Base-by-base conservation (phyloP, 2,329 filamentous ascomycete genomes). In the Colletotrichum lindemuthianum region DNA sequence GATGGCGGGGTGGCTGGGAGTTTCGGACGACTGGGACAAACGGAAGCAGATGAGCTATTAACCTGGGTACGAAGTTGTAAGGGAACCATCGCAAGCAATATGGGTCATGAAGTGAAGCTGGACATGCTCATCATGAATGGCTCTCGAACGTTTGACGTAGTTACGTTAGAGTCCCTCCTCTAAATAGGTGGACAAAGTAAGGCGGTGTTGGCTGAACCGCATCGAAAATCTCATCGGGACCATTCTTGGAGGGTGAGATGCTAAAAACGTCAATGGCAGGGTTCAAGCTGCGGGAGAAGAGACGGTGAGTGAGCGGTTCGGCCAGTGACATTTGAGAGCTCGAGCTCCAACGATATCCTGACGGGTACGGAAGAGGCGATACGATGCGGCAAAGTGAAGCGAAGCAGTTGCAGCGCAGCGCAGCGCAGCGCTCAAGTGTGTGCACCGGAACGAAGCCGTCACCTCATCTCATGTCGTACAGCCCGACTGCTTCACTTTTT, bases 1-100 rank as follows among this genome's bases (percentile, higher is more conserved):
- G 24, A 60, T 47, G n/a, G 60, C 39, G 49, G 60, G 57, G 60
- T 47, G 60, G 60, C 44, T 64, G 60, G 60, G 60, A 39, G 36
- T 49, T 58, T n/a, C 24, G 36, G 45, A 49, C 24, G 24, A 24
- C 24, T 5, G 13, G 24, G 36, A 15, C 45, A 58, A 49, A 48
- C 45, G 11, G 34, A 9, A 33, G 13, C 39, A 13, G 39, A 13
- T 13, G 39, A 40, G 39, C 39, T 40, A 40, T 24, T 24, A 24
- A 24, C 24, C 24, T 24, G 5, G 4, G 24, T 24, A 40, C 37
- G 37, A 40, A 11, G 43, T 6, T 32, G 15, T 16, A 10, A 33
- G 7, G 10, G 2, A 33, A 32, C 45, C 16, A 48, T 33, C 32
- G 44, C n/a, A 47, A 16, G 16, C 8, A 43, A 43, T 43, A 15